phyloP scores from a whole-genome alignment of 805 yeast species.

The Yarrowia deformans region DNA sequence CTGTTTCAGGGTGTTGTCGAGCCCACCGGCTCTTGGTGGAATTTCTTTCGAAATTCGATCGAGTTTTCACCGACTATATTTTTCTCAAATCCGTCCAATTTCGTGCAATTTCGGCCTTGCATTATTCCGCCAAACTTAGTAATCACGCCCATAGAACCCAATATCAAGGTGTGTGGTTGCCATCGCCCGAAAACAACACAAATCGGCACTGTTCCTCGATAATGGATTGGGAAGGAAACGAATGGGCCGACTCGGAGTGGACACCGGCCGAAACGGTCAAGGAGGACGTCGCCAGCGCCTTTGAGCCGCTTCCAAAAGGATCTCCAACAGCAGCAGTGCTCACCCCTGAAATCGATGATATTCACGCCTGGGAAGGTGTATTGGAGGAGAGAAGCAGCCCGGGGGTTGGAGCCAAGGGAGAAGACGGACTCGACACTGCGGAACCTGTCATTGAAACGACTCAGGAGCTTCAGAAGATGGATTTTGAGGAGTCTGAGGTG shows the following conservation, averaged over 20 bases:
- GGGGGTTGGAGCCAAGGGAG: neutral
- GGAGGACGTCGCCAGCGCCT: neutral
- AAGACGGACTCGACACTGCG: no score
- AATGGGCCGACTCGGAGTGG: constrained; percentile 35
- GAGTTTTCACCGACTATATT: neutral
- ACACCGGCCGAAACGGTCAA: neutral
- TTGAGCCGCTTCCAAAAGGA: neutral
- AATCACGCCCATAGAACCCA: constrained; percentile 14
- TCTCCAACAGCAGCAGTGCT: constrained; percentile 3
- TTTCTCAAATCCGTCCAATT: no score
- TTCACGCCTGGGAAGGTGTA: constrained; percentile 18
- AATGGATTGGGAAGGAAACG: constrained; percentile 33
- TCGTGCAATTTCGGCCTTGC: no score
- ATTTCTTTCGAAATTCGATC: no score
- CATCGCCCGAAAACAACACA: neutral
- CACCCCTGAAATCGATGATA: constrained; percentile 32
- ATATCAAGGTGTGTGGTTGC: neutral
- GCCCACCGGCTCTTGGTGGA: no score
- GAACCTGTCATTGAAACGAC: neutral
- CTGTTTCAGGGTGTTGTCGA: no score
- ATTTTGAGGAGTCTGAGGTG: neutral
- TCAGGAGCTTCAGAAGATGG: neutral
- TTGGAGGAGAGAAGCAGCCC: constrained; percentile 15
- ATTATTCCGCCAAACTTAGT: constrained; percentile 2
- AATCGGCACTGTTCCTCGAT: neutral